Conservation (phyloP, 345 rosid species). For the Raphanus sativus region DNA sequence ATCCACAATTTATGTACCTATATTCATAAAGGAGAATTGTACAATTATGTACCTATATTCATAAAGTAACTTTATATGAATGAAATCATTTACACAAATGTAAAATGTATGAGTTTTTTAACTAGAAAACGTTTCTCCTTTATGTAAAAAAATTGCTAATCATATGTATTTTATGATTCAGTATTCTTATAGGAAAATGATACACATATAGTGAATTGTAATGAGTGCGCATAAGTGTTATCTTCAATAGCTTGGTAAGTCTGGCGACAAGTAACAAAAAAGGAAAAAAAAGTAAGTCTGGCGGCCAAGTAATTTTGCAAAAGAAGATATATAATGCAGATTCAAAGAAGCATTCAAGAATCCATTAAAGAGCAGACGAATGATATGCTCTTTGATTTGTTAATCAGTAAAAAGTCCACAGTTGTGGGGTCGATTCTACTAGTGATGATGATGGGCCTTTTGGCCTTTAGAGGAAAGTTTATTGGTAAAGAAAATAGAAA, state of each 20-base stretch:
- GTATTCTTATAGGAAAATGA: not conserved
- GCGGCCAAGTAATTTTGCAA: not conserved
- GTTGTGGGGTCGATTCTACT: not conserved
- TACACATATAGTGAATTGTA: not conserved
- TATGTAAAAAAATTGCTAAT: not conserved
- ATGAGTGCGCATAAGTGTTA: not conserved
- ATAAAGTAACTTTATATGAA: not conserved
- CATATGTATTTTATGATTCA: not conserved
- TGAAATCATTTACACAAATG: not conserved
- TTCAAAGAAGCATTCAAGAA: not conserved
- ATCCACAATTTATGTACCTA: slow-evolving; percentile 17
- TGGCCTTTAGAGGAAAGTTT: not conserved
- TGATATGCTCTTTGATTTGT: not conserved
- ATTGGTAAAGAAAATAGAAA: not conserved
- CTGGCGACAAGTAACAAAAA: too few species aligned
- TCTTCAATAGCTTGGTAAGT: not conserved
- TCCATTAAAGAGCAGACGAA: not conserved
- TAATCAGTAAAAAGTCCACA: not conserved
- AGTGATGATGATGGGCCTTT: not conserved
- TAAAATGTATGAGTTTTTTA: not conserved
- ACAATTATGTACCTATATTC: not conserved
- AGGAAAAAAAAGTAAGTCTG: not conserved
- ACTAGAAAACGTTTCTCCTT: not conserved
- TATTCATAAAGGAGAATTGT: not conserved
- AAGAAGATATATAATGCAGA: not conserved